Evolutionary conservation across 352 stramenopile species (phyloP).

Genomic region (Phytophthora crassamura): DNA sequence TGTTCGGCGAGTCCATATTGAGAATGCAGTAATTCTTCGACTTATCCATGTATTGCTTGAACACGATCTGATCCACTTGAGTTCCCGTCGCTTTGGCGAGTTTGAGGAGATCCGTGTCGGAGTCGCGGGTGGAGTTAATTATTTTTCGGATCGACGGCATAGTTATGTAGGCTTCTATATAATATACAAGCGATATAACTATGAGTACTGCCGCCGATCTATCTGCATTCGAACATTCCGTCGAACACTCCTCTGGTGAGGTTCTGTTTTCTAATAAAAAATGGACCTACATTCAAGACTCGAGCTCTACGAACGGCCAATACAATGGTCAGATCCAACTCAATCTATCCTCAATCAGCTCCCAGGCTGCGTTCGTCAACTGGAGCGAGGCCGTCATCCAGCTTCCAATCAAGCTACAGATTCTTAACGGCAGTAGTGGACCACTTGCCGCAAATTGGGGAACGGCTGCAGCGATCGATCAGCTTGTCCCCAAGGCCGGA

Average conservation of each 20-base stretch:
- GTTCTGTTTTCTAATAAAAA: slow-evolving; percentile 9
- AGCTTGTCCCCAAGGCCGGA: no score
- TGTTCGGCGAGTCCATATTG: slow-evolving; percentile 11
- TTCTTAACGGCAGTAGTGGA: no score
- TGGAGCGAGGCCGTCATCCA: slow-evolving; percentile 5
- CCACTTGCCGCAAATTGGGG: no score
- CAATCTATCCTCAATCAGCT: slow-evolving; percentile 1
- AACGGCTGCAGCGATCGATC: no score
- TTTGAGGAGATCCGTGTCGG: background rate
- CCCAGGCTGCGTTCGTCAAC: slow-evolving; percentile 1
- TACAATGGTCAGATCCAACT: slow-evolving; percentile 9
- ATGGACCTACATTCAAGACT: slow-evolving; percentile 22
- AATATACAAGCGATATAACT: background rate
- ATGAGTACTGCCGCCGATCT: no score
- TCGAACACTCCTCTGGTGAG: slow-evolving; percentile 3
- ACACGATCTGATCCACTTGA: slow-evolving; percentile 12
- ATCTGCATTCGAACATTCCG: slow-evolving; percentile 13
- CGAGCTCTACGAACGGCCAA: slow-evolving; percentile 4
- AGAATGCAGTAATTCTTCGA: slow-evolving; percentile 4
- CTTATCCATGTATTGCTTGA: slow-evolving; percentile 6
- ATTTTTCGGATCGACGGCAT: slow-evolving; percentile 6
- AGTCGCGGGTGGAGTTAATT: background rate
- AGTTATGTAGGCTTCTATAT: background rate
- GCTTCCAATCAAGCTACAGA: background rate
- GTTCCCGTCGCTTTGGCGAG: background rate